Conservation (phyloP, 1,139 yeast genomes). For the Pichia sp. region DNA sequence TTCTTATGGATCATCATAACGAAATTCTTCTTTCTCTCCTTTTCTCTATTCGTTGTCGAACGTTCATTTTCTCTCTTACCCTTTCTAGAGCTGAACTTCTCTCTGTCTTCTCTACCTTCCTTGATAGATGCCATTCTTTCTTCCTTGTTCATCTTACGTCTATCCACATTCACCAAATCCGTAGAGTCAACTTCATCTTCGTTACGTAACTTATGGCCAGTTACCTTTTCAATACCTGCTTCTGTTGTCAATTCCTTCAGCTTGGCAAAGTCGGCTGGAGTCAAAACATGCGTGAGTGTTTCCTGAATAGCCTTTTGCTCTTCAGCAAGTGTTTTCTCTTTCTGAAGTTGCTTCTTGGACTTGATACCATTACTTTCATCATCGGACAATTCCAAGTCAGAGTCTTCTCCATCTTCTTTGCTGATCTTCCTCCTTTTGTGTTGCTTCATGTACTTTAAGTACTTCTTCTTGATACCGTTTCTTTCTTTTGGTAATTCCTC, state of each 20-base stretch:
- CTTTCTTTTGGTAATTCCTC: slow-evolving; percentile 40
- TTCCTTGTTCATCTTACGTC: slow-evolving; percentile 80
- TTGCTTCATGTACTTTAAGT: slow-evolving; percentile 27
- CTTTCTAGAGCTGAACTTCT: slow-evolving; percentile 79
- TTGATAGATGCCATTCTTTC: slow-evolving; percentile 80
- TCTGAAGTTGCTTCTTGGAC: slow-evolving; percentile 27
- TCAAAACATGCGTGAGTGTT: slow-evolving; percentile 68
- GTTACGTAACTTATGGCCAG: slow-evolving; percentile 43
- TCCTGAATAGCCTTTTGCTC: slow-evolving; percentile 48
- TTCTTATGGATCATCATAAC: slow-evolving; percentile 97
- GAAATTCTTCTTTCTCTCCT: slow-evolving; percentile 97
- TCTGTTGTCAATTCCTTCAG: slow-evolving; percentile 76
- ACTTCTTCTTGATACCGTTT: slow-evolving; percentile 28
- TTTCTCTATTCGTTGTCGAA: slow-evolving; percentile 92
- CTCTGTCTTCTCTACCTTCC: slow-evolving; percentile 93
- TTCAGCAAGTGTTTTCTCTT: slow-evolving; percentile 22
- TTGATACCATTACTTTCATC: slow-evolving; percentile 29
- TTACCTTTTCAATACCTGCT: slow-evolving; percentile 74
- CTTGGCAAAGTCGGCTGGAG: slow-evolving; percentile 97
- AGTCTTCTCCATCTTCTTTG: slow-evolving; percentile 31
- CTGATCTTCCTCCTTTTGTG: slow-evolving; percentile 24
- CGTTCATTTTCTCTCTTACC: slow-evolving; percentile 72
- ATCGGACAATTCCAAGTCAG: slow-evolving; percentile 36
- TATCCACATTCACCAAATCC: slow-evolving; percentile 72
- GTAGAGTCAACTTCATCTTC: slow-evolving; percentile 85